phyloP scores from a whole-genome alignment of 2,329 filamentous ascomycete species.

The Aspergillus pseudoglaucus region DNA sequence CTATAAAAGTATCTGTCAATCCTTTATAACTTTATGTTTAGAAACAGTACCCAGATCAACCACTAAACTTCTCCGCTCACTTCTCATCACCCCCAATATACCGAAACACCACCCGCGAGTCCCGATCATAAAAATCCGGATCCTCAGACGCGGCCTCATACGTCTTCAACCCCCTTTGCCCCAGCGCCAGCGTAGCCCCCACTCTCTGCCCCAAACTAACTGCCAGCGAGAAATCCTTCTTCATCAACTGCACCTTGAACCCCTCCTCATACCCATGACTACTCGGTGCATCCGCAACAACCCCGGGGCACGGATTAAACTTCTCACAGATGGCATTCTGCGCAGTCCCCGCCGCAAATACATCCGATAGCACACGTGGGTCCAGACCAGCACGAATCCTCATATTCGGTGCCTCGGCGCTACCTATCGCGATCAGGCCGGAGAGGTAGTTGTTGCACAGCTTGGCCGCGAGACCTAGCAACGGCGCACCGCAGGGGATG shows the following conservation, averaged over 20 bases:
- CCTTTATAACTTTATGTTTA: too few relatives aligned
- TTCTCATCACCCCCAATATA: constrained; percentile 50
- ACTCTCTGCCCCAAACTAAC: constrained; percentile 51
- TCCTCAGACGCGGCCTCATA: constrained; percentile 50
- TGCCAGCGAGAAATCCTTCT: constrained; percentile 52
- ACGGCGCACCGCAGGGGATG: constrained; percentile 51
- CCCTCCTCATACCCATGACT: constrained; percentile 48
- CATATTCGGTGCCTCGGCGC: constrained; percentile 54
- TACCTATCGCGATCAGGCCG: constrained; percentile 53
- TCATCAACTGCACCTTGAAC: constrained; percentile 56
- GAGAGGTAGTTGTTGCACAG: constrained; percentile 57
- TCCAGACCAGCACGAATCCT: constrained; percentile 54
- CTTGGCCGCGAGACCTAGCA: constrained; percentile 53
- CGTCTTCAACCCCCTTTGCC: constrained; percentile 43
- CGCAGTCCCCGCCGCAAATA: constrained; percentile 48
- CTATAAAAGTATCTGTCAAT: too few relatives aligned
- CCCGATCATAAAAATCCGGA: constrained; percentile 46
- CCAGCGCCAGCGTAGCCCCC: constrained; percentile 44
- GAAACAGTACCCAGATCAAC: too few relatives aligned
- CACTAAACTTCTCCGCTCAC: constrained; percentile 38
- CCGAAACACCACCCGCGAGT: constrained; percentile 53
- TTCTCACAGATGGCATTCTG: constrained; percentile 48
- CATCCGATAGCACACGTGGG: constrained; percentile 46
- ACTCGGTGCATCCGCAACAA: constrained; percentile 43
- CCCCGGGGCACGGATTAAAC: constrained; percentile 47